Conservation (phyloP, 768 basidiomycete genomes). For the Pleurotus salmoneostramineus region DNA sequence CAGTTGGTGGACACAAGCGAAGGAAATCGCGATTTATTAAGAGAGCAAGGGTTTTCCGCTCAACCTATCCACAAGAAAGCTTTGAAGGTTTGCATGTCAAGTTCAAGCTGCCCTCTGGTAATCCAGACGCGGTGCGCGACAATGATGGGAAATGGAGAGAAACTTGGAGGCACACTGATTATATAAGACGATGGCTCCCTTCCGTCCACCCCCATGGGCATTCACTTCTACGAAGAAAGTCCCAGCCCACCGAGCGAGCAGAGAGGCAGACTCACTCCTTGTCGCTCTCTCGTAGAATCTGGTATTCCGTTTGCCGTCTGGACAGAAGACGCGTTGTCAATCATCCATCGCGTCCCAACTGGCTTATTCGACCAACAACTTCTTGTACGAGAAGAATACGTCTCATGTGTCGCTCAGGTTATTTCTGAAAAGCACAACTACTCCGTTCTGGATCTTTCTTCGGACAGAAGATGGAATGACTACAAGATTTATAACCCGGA, state of each 20-base stretch:
- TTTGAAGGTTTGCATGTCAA: too few species aligned
- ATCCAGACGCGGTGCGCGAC: too few species aligned
- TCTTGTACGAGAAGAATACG: conserved; percentile 13
- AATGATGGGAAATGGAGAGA: too few species aligned
- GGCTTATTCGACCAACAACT: conserved; percentile 14
- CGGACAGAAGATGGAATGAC: conserved; percentile 1
- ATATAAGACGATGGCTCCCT: too few species aligned
- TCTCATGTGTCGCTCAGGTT: conserved; percentile 1
- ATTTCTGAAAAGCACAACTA: background rate
- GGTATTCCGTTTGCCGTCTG: conserved; percentile 11
- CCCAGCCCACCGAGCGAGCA: background rate
- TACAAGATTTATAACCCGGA: background rate
- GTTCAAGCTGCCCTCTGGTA: too few species aligned
- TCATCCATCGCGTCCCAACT: conserved; percentile 17
- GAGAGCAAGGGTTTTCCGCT: too few species aligned
- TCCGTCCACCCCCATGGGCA: too few species aligned
- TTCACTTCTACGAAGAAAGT: conserved; percentile 5
- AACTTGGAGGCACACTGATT: too few species aligned
- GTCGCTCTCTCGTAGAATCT: background rate
- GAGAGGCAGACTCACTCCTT: background rate
- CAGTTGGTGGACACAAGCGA: too few species aligned
- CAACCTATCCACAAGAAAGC: too few species aligned
- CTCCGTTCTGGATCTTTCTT: background rate
- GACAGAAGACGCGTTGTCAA: conserved; percentile 18
- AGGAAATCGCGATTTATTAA: too few species aligned